Conservation (phyloP, 495 filamentous ascomycete species). For the Neurospora pannonica region DNA sequence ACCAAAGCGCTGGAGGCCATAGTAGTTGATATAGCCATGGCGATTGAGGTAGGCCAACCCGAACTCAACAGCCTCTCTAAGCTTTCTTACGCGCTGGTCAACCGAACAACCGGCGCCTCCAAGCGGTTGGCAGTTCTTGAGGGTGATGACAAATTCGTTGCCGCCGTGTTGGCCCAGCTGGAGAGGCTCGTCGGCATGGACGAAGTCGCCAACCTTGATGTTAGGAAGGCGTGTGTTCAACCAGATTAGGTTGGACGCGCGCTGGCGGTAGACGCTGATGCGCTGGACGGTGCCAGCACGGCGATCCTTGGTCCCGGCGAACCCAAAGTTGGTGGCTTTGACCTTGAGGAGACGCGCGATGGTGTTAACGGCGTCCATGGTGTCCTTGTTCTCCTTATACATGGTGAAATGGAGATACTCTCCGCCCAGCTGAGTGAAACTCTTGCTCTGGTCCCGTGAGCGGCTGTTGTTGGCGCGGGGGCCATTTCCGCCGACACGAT, state of each 20-base stretch:
- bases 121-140: slow-evolving; percentile 68
- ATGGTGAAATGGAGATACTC: slow-evolving; percentile 86
- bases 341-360: slow-evolving; percentile 60
- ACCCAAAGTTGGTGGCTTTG: slow-evolving; percentile 61
- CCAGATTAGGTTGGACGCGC: slow-evolving; percentile 49
- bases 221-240: slow-evolving; percentile 53
- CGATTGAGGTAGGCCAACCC: slow-evolving; percentile 46
- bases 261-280: slow-evolving; percentile 59
- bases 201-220: slow-evolving; percentile 67
- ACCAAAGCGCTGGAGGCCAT: slow-evolving; percentile 88
- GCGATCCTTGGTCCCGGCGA: slow-evolving; percentile 90
- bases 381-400: slow-evolving; percentile 97
- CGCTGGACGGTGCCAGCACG: slow-evolving; percentile 82
- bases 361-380: slow-evolving; percentile 79
- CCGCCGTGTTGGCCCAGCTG: slow-evolving; percentile 75
- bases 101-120: slow-evolving; percentile 34
- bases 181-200: slow-evolving; percentile 57
- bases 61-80: slow-evolving; percentile 26
- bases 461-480: slow-evolving; percentile 12
- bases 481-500: slow-evolving; percentile 21
- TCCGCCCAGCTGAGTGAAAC: slow-evolving; percentile 45
- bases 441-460: slow-evolving; percentile 13
- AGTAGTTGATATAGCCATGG: slow-evolving; percentile 91
- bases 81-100: slow-evolving; percentile 26
- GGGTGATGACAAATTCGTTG: slow-evolving; percentile 86